These are phyloP conservation scores for Chrysopogon serrulatus DNA, from an alignment of 176 grass and related monocot species.

Conservation along the genomic window DNA sequence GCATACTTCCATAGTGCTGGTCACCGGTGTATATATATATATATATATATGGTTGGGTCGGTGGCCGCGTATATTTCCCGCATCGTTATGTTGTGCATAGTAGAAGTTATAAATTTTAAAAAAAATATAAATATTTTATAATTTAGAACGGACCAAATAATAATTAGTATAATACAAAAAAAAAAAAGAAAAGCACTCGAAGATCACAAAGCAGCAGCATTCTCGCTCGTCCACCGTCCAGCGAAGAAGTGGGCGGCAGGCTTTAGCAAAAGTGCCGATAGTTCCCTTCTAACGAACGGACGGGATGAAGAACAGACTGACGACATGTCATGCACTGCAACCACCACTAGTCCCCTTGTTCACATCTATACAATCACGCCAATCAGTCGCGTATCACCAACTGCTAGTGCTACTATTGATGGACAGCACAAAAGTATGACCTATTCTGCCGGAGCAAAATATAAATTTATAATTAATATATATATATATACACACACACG, in stretches of 20 bases:
- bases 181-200: too few relatives aligned
- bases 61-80: too few relatives aligned
- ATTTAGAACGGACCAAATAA: too few relatives aligned
- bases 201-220: not conserved
- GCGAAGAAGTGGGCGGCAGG: not conserved
- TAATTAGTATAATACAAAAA: too few relatives aligned
- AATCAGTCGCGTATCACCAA: not conserved
- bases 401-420: too few relatives aligned
- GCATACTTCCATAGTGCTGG: too few relatives aligned
- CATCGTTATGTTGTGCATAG: too few relatives aligned
- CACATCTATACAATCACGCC: not conserved
- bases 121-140: too few relatives aligned
- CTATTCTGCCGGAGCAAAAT: not conserved
- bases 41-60: too few relatives aligned
- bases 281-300: not conserved
- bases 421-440: not conserved
- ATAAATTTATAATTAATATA: not conserved
- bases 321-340: not conserved
- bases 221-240: not conserved
- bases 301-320: not conserved
- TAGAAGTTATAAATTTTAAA: too few relatives aligned
- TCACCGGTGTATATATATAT: too few relatives aligned
- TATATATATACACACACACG: too few relatives aligned
- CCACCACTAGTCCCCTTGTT: not conserved
- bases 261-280: not conserved